A percentile compares a stretch with the other conserved stretches of the same genome.
phyloP scores from a whole-genome alignment of 106 monocot genomes.

The Narthecium ossifragum region DNA sequence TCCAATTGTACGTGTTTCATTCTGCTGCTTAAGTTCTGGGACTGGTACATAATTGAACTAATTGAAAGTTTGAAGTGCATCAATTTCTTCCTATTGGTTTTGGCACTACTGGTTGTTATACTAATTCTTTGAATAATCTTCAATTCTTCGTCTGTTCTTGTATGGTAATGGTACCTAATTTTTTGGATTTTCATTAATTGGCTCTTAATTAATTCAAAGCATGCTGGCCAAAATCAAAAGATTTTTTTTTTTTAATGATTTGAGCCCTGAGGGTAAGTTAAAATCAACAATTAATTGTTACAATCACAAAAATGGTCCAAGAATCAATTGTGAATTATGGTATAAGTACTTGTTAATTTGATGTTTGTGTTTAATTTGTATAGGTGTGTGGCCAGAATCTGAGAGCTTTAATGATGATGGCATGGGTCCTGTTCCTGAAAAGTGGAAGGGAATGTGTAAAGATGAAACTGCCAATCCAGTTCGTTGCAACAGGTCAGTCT shows the following conservation, averaged over 20 bases:
- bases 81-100: background rate
- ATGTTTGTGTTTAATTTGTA: slow-evolving; percentile 4
- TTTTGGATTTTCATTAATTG: no score
- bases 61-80: no score
- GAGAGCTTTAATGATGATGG: slow-evolving; percentile 56
- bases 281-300: no score
- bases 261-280: no score
- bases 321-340: background rate
- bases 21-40: background rate
- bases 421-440: slow-evolving; percentile 43
- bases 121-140: background rate
- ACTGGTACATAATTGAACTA: background rate
- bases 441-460: slow-evolving; percentile 59
- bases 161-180: no score
- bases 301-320: no score
- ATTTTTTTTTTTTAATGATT: no score
- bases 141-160: background rate
- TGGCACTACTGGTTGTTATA: no score
- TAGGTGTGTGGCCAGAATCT: slow-evolving; percentile 73
- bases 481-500: slow-evolving; percentile 48
- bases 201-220: no score
- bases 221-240: background rate
- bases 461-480: slow-evolving; percentile 8
- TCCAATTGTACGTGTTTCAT: background rate
- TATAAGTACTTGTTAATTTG: background rate